Evolutionary conservation across 2,329 filamentous ascomycete species (phyloP).

Genomic region (Penicillium sp.): DNA sequence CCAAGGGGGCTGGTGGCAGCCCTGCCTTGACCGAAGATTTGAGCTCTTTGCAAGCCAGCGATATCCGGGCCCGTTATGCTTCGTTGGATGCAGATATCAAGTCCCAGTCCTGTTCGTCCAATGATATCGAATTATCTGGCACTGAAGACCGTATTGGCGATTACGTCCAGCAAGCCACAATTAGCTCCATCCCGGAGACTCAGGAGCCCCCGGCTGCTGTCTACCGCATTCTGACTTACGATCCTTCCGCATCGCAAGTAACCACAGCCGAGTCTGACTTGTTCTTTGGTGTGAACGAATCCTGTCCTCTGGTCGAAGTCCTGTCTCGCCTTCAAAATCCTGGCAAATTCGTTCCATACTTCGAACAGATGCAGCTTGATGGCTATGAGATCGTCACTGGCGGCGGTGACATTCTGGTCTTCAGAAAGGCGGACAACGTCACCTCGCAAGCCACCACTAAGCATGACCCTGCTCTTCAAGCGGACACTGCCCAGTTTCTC

Average conservation of each 20-base stretch:
- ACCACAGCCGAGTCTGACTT: conserved; percentile 34
- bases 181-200: background rate
- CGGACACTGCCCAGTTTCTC: conserved; percentile 10
- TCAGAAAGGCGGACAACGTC: conserved; percentile 25
- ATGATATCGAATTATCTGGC: background rate
- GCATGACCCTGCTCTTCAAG: conserved; percentile 4
- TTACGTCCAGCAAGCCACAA: conserved; percentile 4
- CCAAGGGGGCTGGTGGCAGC: conserved; percentile 1
- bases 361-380: conserved; percentile 37
- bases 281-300: conserved; percentile 28
- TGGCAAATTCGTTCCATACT: conserved; percentile 43
- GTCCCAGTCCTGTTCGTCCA: background rate
- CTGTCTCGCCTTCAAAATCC: conserved; percentile 41
- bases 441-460: background rate
- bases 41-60: conserved; percentile 2
- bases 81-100: background rate
- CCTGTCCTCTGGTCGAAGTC: conserved; percentile 32
- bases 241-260: conserved; percentile 31
- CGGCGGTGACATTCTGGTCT: conserved; percentile 43
- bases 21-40: conserved; percentile 1
- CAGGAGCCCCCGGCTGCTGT: conserved; percentile 5
- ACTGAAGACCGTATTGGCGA: conserved; percentile 11
- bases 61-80: conserved; percentile 13
- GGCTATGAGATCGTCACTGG: conserved; percentile 47
- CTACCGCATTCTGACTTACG: conserved; percentile 42